Base-by-base conservation (phyloP, 306 rosid species). In the Amphicarpaea edgeworthii region DNA sequence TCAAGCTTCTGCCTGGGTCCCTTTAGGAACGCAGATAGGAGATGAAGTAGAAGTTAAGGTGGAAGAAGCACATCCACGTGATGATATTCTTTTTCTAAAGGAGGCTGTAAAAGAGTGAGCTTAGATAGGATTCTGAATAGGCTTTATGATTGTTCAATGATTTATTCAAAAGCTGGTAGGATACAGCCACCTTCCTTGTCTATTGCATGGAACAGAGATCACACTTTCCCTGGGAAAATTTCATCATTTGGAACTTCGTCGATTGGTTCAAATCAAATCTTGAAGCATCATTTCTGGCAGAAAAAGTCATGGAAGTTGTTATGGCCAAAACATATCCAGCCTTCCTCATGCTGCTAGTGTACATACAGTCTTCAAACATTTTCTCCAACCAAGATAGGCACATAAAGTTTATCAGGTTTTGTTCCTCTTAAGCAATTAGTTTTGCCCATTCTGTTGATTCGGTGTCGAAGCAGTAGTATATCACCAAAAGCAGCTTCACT, bases 31-130 rank as follows among this genome's bases (percentile, higher is more conserved):
- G 64, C 88, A 93, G 73, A 49, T 93, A 68, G 98, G 99, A 49
- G 97, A 96, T 68, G 97, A 89, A 85, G 82, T 93, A 77, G 32
- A 61, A 77, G 98, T 96, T 64, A 85, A 65, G 81, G 91, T 96
- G 80, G 98, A 87, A 77, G 89, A 88, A 72, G 88, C 97, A 79
- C 89, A 89, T 87, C 97, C 98, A 4, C 98, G 97, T 41, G 99
- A 90, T 82, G 98, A 91, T 51, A 43, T 87, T 43, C 79, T 96
- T 73, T 81, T 73, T 68, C 85, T 96, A 46, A 90, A 92, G 87
- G 99, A 92, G 88, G 87, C 83, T 46, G 32, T 79, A 57, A 79
- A 69, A 88, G 77, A 68, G 63, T 80, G 75, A 79, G 75, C 24
- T 51, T 9, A 17, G 60, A 65, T 70, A 70, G 60, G 60, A 58